phyloP scores from a whole-genome alignment of 2,329 filamentous ascomycete genomes.

The Penicillium concentricum region DNA sequence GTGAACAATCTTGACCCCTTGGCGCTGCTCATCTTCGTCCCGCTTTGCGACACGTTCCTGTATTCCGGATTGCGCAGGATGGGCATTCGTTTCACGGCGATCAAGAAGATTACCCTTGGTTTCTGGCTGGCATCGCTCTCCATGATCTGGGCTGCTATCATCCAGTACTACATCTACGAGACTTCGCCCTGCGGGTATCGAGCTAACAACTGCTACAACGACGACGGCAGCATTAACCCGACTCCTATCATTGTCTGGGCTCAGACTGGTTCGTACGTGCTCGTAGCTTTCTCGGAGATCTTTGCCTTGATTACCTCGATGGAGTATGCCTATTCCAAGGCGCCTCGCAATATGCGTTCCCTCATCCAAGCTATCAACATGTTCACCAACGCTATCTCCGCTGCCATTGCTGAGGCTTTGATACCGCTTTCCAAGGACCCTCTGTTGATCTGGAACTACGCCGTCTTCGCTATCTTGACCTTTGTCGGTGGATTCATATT shows the following conservation, averaged over 20 bases:
- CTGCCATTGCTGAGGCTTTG: not conserved
- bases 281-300: not conserved
- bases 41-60: not conserved
- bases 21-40: not conserved
- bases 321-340: slow-evolving; percentile 76
- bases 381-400: slow-evolving; percentile 28
- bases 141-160: not conserved
- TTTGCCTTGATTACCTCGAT: slow-evolving; percentile 62
- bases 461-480: not conserved
- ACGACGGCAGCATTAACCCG: not conserved
- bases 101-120: not conserved
- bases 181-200: not conserved
- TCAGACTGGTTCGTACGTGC: not conserved
- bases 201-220: not conserved
- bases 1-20: not conserved
- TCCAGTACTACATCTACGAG: not conserved
- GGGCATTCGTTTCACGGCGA: not conserved
- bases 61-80: not conserved
- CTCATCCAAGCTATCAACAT: slow-evolving; percentile 65
- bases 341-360: slow-evolving; percentile 75
- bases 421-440: not conserved
- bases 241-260: not conserved
- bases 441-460: not conserved
- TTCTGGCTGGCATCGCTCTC: not conserved
- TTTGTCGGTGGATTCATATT: slow-evolving; percentile 44